A percentile compares a stretch with the other conserved stretches of the same genome.
Conservation (phyloP, 169 alveolate genomes). For the Cryptosporidium andersoni region DNA sequence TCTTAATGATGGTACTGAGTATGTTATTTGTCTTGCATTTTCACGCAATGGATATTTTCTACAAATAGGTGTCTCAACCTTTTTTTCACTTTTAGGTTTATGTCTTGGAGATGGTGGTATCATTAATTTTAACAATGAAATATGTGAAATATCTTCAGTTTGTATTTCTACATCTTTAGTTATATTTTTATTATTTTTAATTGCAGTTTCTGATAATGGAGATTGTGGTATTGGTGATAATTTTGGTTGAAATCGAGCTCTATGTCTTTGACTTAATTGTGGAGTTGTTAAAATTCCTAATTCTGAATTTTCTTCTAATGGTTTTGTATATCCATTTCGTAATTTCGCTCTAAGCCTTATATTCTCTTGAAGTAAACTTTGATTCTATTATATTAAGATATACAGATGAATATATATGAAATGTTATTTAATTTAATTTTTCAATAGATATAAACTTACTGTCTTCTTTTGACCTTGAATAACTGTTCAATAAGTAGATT, state of each 20-base stretch:
- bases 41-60: slow-evolving; percentile 52
- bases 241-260: slow-evolving; percentile 59
- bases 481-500: background rate
- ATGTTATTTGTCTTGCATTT: slow-evolving; percentile 47
- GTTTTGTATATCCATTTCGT: slow-evolving; percentile 21
- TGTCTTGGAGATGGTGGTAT: background rate
- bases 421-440: background rate
- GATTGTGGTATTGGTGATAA: slow-evolving; percentile 68
- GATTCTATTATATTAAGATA: slow-evolving; percentile 14
- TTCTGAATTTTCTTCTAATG: slow-evolving; percentile 3
- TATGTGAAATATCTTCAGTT: slow-evolving; percentile 15
- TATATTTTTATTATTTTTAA: background rate
- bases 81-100: background rate
- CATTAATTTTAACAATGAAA: background rate
- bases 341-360: slow-evolving; percentile 60
- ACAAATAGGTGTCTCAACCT: background rate
- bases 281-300: slow-evolving; percentile 38
- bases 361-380: slow-evolving; percentile 51
- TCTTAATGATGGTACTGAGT: slow-evolving; percentile 63
- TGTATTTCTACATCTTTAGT: slow-evolving; percentile 9
- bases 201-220: slow-evolving; percentile 33
- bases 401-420: background rate
- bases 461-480: slow-evolving; percentile 64
- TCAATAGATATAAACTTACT: slow-evolving; percentile 17
- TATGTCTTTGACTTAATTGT: slow-evolving; percentile 57